Base-by-base conservation (phyloP, 2,329 filamentous ascomycete genomes). In the Alternaria ethzedia region DNA sequence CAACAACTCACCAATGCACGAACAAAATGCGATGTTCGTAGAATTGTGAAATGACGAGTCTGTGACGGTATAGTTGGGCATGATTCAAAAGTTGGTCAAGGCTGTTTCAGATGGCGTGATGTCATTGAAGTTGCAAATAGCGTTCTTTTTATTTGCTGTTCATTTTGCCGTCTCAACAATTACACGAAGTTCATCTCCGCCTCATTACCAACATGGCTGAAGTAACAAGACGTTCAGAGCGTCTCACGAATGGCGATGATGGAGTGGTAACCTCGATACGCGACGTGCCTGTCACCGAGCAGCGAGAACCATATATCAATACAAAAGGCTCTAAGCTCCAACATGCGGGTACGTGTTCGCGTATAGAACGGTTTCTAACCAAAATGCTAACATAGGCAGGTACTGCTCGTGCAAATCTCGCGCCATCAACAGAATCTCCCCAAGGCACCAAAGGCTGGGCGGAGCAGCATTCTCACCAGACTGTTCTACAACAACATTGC, bases 401-500 rank as follows among this genome's bases (percentile, higher is more conserved):
- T 17, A 52, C 56, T 3, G 56, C 46, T 2, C 56, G 56, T 10
- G 56, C 56, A 1, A 58, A 58, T 17, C 32, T 51, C 10, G 56
- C 56, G 3, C 25, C 46, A 44, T 58, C 56, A 6, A 32, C 23
- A 58, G 56, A 58, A 30, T 51, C 32, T 0, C 56, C 46, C 2
- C 17, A 51, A 30, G 56, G 56, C 12, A 58, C 56, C 36, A 30
- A 41, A 8, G 46, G n/a, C 11, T 58, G 56, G 56, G 43, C 28
- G 20, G 32, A 58, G 13, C 47, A 57, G 30, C 55, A 57, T 21
- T 57, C 55, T 4, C 55, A 57, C 3, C 45, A 57, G 10, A 57
- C 55, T n/a, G 55, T 57, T 5, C 45, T 57, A 12, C 55, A 86
- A 68, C 85, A 87, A 28, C 86, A 87, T 71, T 81, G 81, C 68